phyloP scores from a whole-genome alignment of 108 stramenopile species.

The Fragilaria radians region DNA sequence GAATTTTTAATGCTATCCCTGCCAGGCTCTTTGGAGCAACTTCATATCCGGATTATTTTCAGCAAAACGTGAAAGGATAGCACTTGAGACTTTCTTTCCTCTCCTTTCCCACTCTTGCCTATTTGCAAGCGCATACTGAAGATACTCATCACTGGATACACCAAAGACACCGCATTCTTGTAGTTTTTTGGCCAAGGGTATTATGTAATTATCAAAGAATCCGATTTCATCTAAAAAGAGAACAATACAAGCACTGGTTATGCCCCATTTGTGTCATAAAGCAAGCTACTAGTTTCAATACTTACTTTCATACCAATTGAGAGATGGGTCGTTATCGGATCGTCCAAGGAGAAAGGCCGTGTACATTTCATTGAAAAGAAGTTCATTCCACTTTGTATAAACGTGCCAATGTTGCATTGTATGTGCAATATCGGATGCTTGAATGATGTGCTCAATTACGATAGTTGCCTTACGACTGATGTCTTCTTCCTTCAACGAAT shows the following conservation, averaged over 20 bases:
- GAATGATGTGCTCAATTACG: slow-evolving; percentile 31
- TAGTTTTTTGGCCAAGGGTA: slow-evolving; percentile 5
- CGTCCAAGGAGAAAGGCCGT: slow-evolving; percentile 12
- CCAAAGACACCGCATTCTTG: slow-evolving; percentile 24
- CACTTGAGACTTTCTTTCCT: slow-evolving; percentile 8
- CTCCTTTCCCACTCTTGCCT: slow-evolving; percentile 11
- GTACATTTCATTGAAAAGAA: slow-evolving; percentile 28
- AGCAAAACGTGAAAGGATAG: no score
- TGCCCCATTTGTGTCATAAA: no score
- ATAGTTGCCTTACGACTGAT: slow-evolving; percentile 8
- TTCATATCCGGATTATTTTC: no score
- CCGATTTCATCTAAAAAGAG: neutral
- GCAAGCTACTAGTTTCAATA: no score
- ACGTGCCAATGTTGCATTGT: slow-evolving; percentile 28
- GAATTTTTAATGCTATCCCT: no score
- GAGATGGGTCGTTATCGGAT: slow-evolving; percentile 14
- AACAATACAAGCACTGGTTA: slow-evolving; percentile 8
- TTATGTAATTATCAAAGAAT: slow-evolving; percentile 4
- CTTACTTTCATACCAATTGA: slow-evolving; percentile 27
- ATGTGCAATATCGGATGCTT: slow-evolving; percentile 28
- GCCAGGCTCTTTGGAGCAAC: no score
- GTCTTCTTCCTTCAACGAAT: neutral
- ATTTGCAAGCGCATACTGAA: slow-evolving; percentile 16
- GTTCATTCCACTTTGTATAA: slow-evolving; percentile 34
- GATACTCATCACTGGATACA: slow-evolving; percentile 13